Percentiles rank a stretch among this genome's conserved stretches.
Evolutionary conservation across 352 stramenopile genomes (phyloP).

Genomic region (Phytophthora pini): DNA sequence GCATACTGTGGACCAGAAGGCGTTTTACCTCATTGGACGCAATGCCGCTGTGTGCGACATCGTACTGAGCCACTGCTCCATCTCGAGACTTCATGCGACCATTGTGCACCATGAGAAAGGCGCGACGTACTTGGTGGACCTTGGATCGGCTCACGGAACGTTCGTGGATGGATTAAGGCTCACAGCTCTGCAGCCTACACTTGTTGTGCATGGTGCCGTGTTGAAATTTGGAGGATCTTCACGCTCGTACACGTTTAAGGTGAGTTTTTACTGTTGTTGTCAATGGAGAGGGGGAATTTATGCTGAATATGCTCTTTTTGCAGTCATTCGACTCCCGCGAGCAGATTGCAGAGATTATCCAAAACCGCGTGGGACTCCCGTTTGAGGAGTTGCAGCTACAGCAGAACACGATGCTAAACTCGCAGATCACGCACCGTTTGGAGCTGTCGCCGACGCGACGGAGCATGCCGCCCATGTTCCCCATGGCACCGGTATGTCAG

Average conservation of each 20-base stretch:
- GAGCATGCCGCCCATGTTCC: constrained; percentile 61
- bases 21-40: constrained; percentile 77
- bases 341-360: constrained; percentile 72
- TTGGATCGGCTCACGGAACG: constrained; percentile 81
- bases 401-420: constrained; percentile 86
- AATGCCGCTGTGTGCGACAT: constrained; percentile 82
- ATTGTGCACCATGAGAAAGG: constrained; percentile 82
- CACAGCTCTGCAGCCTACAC: constrained; percentile 68
- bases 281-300: background rate
- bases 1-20: constrained; percentile 82
- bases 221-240: constrained; percentile 84
- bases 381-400: constrained; percentile 68
- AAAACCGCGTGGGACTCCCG: constrained; percentile 56
- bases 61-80: constrained; percentile 84
- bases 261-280: constrained; percentile 13
- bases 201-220: constrained; percentile 65
- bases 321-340: constrained; percentile 76
- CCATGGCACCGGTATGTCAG: constrained; percentile 32
- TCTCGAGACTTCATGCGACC: constrained; percentile 77
- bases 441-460: constrained; percentile 66
- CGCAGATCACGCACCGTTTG: constrained; percentile 75
- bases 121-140: constrained; percentile 76
- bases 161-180: constrained; percentile 74
- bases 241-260: constrained; percentile 83
- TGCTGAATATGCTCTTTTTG: constrained; percentile 15